Evolutionary conservation across 2,329 filamentous ascomycete genomes (phyloP).

Genomic region (Diaporthe citriasiana): DNA sequence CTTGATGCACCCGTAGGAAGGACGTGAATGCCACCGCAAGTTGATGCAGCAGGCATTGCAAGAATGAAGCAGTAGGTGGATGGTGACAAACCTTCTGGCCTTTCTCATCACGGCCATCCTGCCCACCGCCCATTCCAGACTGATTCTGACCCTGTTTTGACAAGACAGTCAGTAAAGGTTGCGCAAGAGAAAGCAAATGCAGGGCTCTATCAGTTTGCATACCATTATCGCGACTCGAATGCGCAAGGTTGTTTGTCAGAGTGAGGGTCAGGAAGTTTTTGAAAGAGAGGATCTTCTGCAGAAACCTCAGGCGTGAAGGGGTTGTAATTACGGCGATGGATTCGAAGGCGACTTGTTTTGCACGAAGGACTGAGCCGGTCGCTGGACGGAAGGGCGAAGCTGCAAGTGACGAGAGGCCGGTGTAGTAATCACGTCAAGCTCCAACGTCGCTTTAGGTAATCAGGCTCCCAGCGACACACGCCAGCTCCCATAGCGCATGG

Average conservation of each 20-base stretch:
- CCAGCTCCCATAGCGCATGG: constrained; percentile 33
- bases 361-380: background rate
- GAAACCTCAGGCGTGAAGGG: background rate
- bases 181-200: constrained; percentile 4
- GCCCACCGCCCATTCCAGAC: constrained; percentile 83
- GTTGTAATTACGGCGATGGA: background rate
- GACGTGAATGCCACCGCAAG: constrained; percentile 12
- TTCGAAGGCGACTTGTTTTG: background rate
- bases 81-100: constrained; percentile 85
- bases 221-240: constrained; percentile 47
- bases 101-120: constrained; percentile 86
- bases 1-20: constrained; percentile 36
- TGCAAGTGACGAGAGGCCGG: constrained; percentile 25
- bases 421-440: constrained; percentile 6
- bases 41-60: constrained; percentile 15
- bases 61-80: background rate
- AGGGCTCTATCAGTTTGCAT: constrained; percentile 32
- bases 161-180: constrained; percentile 41
- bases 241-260: constrained; percentile 3
- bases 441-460: constrained; percentile 39
- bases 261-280: background rate
- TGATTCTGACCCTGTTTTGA: constrained; percentile 81
- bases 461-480: constrained; percentile 42
- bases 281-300: background rate
- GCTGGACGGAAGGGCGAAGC: constrained; percentile 31